Evolutionary conservation across 345 rosid genomes (phyloP).

Genomic region (Excoecaria cochinchinensis): DNA sequence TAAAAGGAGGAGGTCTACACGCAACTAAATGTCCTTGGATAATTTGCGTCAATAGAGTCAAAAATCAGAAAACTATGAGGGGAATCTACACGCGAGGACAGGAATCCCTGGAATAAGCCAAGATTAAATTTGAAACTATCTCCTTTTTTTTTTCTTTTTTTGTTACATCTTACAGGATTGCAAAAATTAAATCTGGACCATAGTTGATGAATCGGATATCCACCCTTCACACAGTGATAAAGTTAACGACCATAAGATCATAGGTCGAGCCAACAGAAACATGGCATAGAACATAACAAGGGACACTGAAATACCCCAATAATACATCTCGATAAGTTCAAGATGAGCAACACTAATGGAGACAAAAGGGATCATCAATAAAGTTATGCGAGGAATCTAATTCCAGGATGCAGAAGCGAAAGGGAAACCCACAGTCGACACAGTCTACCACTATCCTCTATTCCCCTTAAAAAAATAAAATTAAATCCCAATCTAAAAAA

Average conservation of each 20-base stretch:
- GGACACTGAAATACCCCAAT: slow-evolving; percentile 16
- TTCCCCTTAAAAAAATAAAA: background rate
- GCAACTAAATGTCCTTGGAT: background rate
- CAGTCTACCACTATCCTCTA: background rate
- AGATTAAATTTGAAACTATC: background rate
- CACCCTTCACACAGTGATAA: background rate
- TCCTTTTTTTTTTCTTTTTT: background rate
- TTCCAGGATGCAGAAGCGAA: slow-evolving; percentile 23
- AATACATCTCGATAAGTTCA: slow-evolving; percentile 2
- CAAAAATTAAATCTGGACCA: background rate
- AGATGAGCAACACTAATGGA: slow-evolving; percentile 6
- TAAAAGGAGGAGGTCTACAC: no score
- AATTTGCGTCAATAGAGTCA: background rate
- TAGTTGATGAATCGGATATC: background rate
- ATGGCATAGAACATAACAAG: slow-evolving; percentile 18
- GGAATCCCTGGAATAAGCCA: background rate
- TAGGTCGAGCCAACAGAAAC: slow-evolving; percentile 4
- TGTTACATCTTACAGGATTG: background rate
- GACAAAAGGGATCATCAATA: slow-evolving; percentile 16
- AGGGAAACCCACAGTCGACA: slow-evolving; percentile 11
- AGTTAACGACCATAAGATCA: slow-evolving; percentile 5
- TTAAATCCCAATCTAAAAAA: background rate
- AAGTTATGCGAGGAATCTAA: slow-evolving; percentile 10
- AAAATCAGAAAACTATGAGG: background rate
- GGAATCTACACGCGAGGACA: background rate